These are phyloP conservation scores for Boletus reticuloceps DNA, from an alignment of 768 basidiomycete genomes.

Conservation along the genomic window DNA sequence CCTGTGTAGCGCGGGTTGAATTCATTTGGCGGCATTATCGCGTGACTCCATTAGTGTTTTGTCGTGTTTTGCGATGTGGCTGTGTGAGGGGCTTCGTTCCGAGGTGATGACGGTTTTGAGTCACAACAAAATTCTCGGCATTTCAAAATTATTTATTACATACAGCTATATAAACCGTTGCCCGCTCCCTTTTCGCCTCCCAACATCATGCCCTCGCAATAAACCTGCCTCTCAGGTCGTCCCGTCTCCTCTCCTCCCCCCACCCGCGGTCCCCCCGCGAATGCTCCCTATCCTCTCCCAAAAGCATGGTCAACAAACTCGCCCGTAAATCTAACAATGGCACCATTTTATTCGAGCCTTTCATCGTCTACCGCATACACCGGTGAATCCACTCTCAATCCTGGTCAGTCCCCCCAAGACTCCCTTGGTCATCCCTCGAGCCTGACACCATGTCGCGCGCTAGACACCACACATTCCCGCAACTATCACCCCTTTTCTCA, in stretches of 20 bases:
- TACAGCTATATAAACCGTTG: conserved; percentile 44
- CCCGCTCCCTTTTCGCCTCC: conserved; percentile 21
- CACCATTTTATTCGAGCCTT: conserved; percentile 82
- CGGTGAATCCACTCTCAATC: conserved; percentile 33
- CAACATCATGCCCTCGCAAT: conserved; percentile 40
- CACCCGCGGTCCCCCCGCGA: conserved; percentile 24
- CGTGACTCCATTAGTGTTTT: conserved; percentile 24
- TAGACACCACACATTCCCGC: conserved; percentile 17
- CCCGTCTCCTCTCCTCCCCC: conserved; percentile 1
- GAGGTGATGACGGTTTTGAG: conserved; percentile 29
- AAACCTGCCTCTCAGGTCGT: conserved; percentile 12
- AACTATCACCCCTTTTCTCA: conserved; percentile 5
- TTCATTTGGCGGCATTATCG: conserved; percentile 18
- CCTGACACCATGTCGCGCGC: conserved; percentile 9
- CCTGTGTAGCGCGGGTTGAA: background rate
- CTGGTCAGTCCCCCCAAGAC: conserved; percentile 17
- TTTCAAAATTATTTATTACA: conserved; percentile 23
- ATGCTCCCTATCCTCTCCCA: conserved; percentile 29
- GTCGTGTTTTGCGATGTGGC: conserved; percentile 24
- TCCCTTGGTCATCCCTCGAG: background rate
- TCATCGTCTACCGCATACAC: conserved; percentile 87
- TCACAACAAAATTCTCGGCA: conserved; percentile 30
- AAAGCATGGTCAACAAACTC: conserved; percentile 83
- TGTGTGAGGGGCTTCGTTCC: conserved; percentile 31
- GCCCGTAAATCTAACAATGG: conserved; percentile 81